Evolutionary conservation across 2,329 filamentous ascomycete genomes (phyloP).

Genomic region (Trichoderma polysporum): DNA sequence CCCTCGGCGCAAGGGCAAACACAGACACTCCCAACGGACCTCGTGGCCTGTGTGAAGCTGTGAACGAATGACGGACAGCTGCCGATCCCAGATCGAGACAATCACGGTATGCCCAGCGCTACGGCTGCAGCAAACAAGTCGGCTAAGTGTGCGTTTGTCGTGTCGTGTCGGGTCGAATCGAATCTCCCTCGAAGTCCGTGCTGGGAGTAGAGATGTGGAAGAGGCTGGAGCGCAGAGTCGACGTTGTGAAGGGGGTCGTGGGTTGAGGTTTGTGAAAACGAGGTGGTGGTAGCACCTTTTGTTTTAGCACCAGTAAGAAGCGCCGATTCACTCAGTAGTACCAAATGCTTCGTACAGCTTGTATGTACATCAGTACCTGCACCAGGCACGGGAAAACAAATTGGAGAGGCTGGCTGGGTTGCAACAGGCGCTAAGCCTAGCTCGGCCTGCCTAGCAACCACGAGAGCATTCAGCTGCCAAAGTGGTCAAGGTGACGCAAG

Average conservation of each 20-base stretch:
- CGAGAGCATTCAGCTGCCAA: too few relatives aligned
- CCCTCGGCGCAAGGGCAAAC: background rate
- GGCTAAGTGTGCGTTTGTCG: background rate
- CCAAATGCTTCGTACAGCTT: too few relatives aligned
- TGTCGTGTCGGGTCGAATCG: background rate
- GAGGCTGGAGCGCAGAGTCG: background rate
- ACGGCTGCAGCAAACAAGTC: background rate
- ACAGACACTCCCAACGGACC: background rate
- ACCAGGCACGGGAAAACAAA: slow-evolving; percentile 17
- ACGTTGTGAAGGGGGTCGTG: background rate
- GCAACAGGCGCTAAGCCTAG: background rate
- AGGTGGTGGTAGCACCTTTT: slow-evolving; percentile 1
- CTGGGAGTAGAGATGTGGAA: background rate
- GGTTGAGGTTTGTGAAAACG: slow-evolving; percentile 5
- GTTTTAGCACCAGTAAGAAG: background rate
- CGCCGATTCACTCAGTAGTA: background rate
- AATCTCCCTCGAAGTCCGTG: background rate
- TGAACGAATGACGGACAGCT: background rate
- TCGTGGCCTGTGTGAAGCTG: background rate
- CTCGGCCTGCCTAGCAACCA: slow-evolving; percentile 1
- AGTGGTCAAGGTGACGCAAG: background rate
- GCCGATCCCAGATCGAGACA: background rate
- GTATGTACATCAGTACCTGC: background rate
- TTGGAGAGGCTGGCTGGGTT: slow-evolving; percentile 12
- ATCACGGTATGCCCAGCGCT: background rate